A percentile compares a stretch with the other conserved stretches of the same genome.
Conservation (phyloP, 78 protist species). For the Monocercomonoides exilis region DNA sequence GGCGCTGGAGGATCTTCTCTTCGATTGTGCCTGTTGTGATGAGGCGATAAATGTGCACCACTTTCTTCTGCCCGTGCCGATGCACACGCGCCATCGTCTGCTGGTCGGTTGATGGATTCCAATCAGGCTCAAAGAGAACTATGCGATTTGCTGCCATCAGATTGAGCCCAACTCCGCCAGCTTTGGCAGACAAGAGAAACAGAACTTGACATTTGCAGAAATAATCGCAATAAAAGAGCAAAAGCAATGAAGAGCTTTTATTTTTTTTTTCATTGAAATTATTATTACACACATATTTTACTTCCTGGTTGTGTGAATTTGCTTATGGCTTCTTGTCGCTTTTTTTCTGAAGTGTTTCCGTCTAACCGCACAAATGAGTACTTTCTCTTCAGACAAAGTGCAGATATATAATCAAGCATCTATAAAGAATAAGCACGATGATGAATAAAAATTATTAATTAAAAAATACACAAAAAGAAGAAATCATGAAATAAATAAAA, state of each 20-base stretch:
- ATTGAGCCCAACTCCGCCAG: constrained; percentile 5
- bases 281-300: too few species aligned
- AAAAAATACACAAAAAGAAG: too few species aligned
- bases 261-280: too few species aligned
- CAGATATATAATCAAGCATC: neutral
- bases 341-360: neutral
- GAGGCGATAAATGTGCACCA: neutral
- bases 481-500: too few species aligned
- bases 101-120: constrained; percentile 18
- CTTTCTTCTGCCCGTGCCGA: constrained; percentile 14
- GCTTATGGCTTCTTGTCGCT: neutral
- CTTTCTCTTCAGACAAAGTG: neutral
- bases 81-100: constrained; percentile 11
- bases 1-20: constrained; percentile 15
- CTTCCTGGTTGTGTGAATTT: neutral
- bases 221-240: too few species aligned
- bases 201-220: too few species aligned
- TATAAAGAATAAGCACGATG: too few species aligned
- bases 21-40: constrained; percentile 6
- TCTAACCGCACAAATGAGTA: constrained; percentile 2
- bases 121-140: constrained; percentile 13
- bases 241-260: too few species aligned
- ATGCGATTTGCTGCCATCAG: neutral
- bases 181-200: constrained; percentile 5
- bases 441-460: too few species aligned